Percentiles rank a stretch among this genome's conserved stretches.
These are phyloP conservation scores for Fusarium lyarnte DNA, from an alignment of 2,329 filamentous ascomycete species.

Conservation along the genomic window DNA sequence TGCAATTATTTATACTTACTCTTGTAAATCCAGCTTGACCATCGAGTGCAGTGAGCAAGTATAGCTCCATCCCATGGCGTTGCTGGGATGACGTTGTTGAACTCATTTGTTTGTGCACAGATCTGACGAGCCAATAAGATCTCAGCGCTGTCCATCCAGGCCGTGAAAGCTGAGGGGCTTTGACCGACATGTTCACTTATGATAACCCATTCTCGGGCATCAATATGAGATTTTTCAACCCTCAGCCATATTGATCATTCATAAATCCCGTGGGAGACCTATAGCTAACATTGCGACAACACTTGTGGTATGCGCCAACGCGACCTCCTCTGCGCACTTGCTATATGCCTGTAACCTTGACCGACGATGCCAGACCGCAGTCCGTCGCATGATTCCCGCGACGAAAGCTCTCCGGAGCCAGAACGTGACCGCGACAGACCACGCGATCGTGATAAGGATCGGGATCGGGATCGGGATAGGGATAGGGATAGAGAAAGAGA, in stretches of 20 bases:
- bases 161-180: conserved; percentile 39
- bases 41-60: too few species aligned
- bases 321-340: conserved; percentile 7
- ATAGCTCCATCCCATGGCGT: background rate
- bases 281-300: conserved; percentile 16
- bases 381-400: conserved; percentile 37
- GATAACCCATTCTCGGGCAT: conserved; percentile 14
- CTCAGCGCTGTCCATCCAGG: conserved; percentile 21
- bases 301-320: conserved; percentile 31
- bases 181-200: conserved; percentile 23
- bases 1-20: background rate
- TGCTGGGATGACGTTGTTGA: conserved; percentile 28
- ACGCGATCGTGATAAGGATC: background rate
- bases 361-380: conserved; percentile 37
- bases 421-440: conserved; percentile 26
- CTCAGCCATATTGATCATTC: conserved; percentile 1
- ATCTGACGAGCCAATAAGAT: conserved; percentile 29
- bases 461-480: background rate
- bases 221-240: conserved; percentile 23
- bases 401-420: conserved; percentile 35
- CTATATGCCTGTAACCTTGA: conserved; percentile 21
- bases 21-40: background rate
- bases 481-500: background rate
- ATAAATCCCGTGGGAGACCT: background rate
- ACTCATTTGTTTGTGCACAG: conserved; percentile 30